phyloP scores from a whole-genome alignment of 805 yeast genomes.

The Candida lessepsii region DNA sequence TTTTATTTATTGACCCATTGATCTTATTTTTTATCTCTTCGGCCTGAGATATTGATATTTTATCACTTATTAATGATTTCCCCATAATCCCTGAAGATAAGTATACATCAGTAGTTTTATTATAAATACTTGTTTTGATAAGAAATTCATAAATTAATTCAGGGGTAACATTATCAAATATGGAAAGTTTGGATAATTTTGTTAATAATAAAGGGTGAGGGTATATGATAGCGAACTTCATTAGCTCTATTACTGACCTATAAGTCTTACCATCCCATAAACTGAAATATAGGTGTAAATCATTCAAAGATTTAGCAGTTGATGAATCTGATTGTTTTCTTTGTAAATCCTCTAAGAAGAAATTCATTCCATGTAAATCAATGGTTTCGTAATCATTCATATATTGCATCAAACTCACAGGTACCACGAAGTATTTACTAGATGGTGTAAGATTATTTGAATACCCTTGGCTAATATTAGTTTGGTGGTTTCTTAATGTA shows the following conservation, averaged over 20 bases:
- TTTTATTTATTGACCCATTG: not conserved
- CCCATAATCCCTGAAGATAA: constrained; percentile 12
- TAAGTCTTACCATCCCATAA: constrained; percentile 33
- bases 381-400: constrained; percentile 11
- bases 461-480: constrained; percentile 23
- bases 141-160: constrained; percentile 2
- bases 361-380: constrained; percentile 21
- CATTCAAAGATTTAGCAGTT: constrained; percentile 21
- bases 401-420: constrained; percentile 17
- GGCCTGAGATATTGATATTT: constrained; percentile 17
- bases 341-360: constrained; percentile 18
- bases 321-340: constrained; percentile 16
- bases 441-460: constrained; percentile 28
- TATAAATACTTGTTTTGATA: constrained; percentile 8
- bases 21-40: constrained; percentile 17
- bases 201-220: constrained; percentile 26
- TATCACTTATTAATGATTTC: constrained; percentile 1
- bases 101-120: constrained; percentile 10
- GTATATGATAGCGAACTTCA: constrained; percentile 30
- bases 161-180: constrained; percentile 1
- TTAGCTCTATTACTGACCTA: constrained; percentile 23
- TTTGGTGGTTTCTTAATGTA: constrained; percentile 1
- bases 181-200: constrained; percentile 1
- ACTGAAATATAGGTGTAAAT: constrained; percentile 24
- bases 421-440: constrained; percentile 24